Evolutionary conservation across 169 alveolate genomes (phyloP).

Genomic region (Babesia microti): DNA sequence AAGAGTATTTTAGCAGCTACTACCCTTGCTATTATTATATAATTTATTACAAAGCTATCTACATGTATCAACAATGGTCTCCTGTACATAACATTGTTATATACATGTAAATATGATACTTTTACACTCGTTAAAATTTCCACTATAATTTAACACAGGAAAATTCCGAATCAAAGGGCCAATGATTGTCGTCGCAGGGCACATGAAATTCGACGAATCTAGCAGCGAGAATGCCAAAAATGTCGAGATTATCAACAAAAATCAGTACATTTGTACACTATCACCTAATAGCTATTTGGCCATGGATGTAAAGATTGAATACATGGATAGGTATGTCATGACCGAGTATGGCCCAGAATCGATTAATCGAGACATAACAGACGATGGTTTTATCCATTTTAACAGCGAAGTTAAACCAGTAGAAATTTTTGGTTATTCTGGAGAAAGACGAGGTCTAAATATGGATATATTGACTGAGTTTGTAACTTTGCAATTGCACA

Average conservation of each 20-base stretch:
- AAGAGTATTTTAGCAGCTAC: no score
- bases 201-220: conserved; percentile 51
- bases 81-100: no score
- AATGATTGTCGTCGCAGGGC: conserved; percentile 76
- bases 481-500: conserved; percentile 68
- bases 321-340: conserved; percentile 63
- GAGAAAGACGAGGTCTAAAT: conserved; percentile 68
- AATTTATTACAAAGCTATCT: no score
- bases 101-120: no score
- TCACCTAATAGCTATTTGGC: conserved; percentile 58
- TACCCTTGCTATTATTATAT: no score
- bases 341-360: conserved; percentile 73
- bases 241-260: conserved; percentile 64
- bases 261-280: conserved; percentile 67
- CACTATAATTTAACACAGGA: no score
- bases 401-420: conserved; percentile 64
- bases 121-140: no score
- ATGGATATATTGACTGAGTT: conserved; percentile 66
- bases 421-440: conserved; percentile 61
- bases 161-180: conserved; percentile 68
- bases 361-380: conserved; percentile 64
- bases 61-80: no score
- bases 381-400: conserved; percentile 70
- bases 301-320: conserved; percentile 72
- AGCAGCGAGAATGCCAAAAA: conserved; percentile 26